Conservation (phyloP, 2,329 filamentous ascomycete species). For the Claviceps sorghi region DNA sequence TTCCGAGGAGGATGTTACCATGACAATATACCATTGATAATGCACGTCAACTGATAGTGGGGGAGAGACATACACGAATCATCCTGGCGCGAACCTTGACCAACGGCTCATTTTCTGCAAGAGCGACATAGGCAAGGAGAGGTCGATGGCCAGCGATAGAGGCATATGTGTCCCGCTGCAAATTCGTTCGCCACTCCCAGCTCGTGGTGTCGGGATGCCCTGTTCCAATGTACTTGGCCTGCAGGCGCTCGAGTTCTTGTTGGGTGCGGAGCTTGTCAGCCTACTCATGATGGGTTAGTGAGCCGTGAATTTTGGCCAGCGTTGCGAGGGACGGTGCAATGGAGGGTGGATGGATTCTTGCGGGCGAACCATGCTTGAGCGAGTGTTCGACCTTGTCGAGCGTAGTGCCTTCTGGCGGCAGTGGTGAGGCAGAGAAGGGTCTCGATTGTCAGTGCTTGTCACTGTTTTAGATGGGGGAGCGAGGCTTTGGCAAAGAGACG, state of each 20-base stretch:
- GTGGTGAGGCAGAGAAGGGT: background rate
- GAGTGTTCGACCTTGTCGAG: background rate
- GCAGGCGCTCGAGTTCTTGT: constrained; percentile 92
- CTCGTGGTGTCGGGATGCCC: constrained; percentile 93
- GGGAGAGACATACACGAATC: constrained; percentile 45
- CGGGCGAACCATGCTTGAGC: background rate
- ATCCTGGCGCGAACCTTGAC: constrained; percentile 67
- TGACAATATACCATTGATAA: background rate
- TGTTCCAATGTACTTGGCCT: constrained; percentile 90
- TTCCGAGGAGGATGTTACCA: background rate
- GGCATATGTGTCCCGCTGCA: constrained; percentile 82
- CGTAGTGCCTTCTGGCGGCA: background rate
- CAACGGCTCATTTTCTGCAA: constrained; percentile 73
- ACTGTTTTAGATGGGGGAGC: too few species aligned
- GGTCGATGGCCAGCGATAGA: constrained; percentile 83
- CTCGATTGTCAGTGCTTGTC: too few species aligned
- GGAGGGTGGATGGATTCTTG: background rate
- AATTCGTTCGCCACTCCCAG: constrained; percentile 95
- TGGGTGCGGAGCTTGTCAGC: constrained; percentile 96
- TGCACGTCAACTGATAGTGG: background rate
- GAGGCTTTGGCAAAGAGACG: too few species aligned
- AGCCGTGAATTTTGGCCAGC: background rate
- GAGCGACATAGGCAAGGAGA: constrained; percentile 72
- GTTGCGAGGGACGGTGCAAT: background rate
- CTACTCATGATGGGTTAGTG: constrained; percentile 24